Evolutionary conservation across 2,329 filamentous ascomycete species (phyloP), one percentile per base, ranked within the genome.

Genomic region (Aspergillus sp.): DNA sequence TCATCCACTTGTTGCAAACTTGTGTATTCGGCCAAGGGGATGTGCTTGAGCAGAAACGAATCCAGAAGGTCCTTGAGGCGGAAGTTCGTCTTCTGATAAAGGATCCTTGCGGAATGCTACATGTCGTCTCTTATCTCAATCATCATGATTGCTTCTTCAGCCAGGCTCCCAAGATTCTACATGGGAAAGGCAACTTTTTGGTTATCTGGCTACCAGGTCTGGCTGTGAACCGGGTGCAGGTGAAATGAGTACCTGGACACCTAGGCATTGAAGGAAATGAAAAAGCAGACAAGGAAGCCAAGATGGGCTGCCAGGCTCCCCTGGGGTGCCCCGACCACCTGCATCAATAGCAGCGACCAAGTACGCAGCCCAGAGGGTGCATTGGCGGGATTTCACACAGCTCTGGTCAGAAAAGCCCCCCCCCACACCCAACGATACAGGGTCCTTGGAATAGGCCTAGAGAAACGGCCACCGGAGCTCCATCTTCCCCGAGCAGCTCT

Each of bases 31-130:
- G 22, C 2, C 41, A 43, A 30, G 41, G 22, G 19, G 5, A 3
- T 43, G 25, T 43, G 22, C 41, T 43, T 13, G 41, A 43, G 25
- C 5, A 43, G 13, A 15, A 43, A 43, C 22, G 22, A 43, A 43
- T 43, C 30, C 41, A 43, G 41, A 43, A 9, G 41, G 22, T 43
- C 22, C 41, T 43, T 25, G 41, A 43, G 5, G 19, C 41, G 5
- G 20, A 43, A 43, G 22, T 43, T 43, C 22, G 7, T 43, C 39
- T 41, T 41, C 5, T 12, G 5, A 41, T 13, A 41, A 6, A 41
- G 19, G 19, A 41, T 22, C 39, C 39, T 41, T 41, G 39, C 39
- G 10, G 95, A 79, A 66, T 96, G 90, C 68, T 95, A 27, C 25
- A 12, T n/a, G n/a, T n/a, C n/a, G n/a, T n/a, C n/a, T n/a, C n/a